Base-by-base conservation (phyloP, 371 early-diverging fungal species). In the Rhizopus stolonifer region DNA sequence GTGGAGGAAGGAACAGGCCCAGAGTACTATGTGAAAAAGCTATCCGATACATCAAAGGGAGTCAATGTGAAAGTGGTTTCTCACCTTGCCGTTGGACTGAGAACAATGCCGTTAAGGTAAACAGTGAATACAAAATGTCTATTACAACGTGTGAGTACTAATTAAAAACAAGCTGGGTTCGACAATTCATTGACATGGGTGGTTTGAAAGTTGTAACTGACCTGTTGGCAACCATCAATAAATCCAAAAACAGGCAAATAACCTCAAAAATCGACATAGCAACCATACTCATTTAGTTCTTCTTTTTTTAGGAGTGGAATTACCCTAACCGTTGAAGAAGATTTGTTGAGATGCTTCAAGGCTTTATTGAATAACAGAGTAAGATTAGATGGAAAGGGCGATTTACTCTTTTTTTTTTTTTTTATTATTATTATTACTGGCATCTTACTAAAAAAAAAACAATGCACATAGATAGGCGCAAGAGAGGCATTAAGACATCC, bases 301-400 rank as follows among this genome's bases (percentile, higher is more conserved):
- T n/a, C 10, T 29, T 9, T 9, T 10, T 22, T 21, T 65, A 85
- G 89, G 50, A 74, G 79, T 46, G 85, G 86, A 46, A 56, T 73
- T 19, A 88, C 84, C 56, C 61, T 87, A 2, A 71, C 83, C 19
- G 81, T 84, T 54, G 91, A 92, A 66, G 73, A 80, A 18, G 92
- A 90, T 65, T 79, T 92, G 22, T 75, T 90, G 36, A 86, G 84
- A 63, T 90, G 90, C 56, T 80, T 92, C 64, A 90, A 90, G 45
- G 81, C 88, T 0, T 60, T 92, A 4, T 70, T 90, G 42, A 90
- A 90, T 57, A 86, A 86, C 56, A 80, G 80, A 47, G 81, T 74
- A 77, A 36, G 14, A 11, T 9, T 29, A 29, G 11, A 6, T 9
- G 11, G 29, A 29, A 9, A 11, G 11, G 9, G 29, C 6, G 6